These are phyloP conservation scores for Glycine tomentella DNA, from an alignment of 306 rosid species.

Conservation along the genomic window DNA sequence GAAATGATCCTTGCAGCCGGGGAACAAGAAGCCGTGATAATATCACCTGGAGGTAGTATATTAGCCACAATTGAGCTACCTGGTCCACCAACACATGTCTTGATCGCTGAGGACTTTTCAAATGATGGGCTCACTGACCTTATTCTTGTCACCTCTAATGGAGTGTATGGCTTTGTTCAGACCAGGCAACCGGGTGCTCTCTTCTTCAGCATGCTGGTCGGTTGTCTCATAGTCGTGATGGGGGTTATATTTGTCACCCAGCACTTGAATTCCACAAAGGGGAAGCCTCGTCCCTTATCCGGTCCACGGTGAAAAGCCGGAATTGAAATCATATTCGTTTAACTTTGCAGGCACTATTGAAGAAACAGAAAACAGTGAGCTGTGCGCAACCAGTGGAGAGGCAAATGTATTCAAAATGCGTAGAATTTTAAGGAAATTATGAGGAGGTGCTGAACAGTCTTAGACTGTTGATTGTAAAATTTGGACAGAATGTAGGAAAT, in stretches of 20 bases:
- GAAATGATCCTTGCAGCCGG: conserved; percentile 93
- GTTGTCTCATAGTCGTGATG: conserved; percentile 92
- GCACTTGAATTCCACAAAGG: conserved; percentile 84
- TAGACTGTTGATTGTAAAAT: conserved; percentile 38
- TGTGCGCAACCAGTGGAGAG: conserved; percentile 24
- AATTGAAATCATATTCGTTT: conserved; percentile 13
- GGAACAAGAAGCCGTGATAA: conserved; percentile 89
- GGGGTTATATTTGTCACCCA: conserved; percentile 89
- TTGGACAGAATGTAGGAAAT: conserved; percentile 40
- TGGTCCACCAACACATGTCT: conserved; percentile 80
- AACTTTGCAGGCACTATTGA: conserved; percentile 37
- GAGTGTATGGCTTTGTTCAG: conserved; percentile 93
- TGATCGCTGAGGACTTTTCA: conserved; percentile 87
- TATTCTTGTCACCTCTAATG: conserved; percentile 82
- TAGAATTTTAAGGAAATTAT: conserved; percentile 33
- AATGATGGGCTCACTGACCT: conserved; percentile 94
- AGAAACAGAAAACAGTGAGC: conserved; percentile 11
- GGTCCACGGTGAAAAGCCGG: conserved; percentile 57
- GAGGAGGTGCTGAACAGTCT: neutral
- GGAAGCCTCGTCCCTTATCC: conserved; percentile 81
- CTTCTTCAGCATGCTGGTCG: conserved; percentile 94
- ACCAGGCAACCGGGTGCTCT: conserved; percentile 98
- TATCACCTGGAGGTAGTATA: conserved; percentile 88
- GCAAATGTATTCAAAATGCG: conserved; percentile 23
- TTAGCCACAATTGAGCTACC: conserved; percentile 83